A percentile compares a stretch with the other conserved stretches of the same genome.
These are phyloP conservation scores for Calocybe indica DNA, from an alignment of 768 basidiomycete species.

Conservation along the genomic window DNA sequence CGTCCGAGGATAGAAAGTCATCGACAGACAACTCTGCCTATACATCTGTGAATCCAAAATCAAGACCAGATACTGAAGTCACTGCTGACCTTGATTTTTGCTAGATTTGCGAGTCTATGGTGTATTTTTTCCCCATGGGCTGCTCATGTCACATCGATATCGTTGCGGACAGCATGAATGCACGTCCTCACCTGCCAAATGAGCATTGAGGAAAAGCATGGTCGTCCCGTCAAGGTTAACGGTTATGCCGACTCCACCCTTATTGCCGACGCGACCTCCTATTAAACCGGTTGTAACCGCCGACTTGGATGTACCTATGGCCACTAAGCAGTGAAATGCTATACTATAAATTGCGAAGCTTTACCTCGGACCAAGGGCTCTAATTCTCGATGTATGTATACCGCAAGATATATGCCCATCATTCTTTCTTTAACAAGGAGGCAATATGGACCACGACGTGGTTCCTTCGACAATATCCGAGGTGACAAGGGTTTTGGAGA, in stretches of 20 bases:
- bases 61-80: not conserved
- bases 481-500: slow-evolving; percentile 36
- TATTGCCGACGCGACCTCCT: slow-evolving; percentile 89
- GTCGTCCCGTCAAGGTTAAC: slow-evolving; percentile 78
- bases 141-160: slow-evolving; percentile 16
- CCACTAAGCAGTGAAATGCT: slow-evolving; percentile 6
- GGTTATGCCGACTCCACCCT: slow-evolving; percentile 89
- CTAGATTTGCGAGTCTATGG: slow-evolving; percentile 78
- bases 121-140: slow-evolving; percentile 74
- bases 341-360: slow-evolving; percentile 1
- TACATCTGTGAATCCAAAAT: not conserved
- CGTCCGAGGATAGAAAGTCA: slow-evolving; percentile 60
- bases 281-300: slow-evolving; percentile 87
- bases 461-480: slow-evolving; percentile 34
- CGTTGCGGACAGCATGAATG: not conserved
- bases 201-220: slow-evolving; percentile 86
- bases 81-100: slow-evolving; percentile 76
- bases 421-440: slow-evolving; percentile 84
- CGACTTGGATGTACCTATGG: slow-evolving; percentile 65
- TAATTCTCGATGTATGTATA: slow-evolving; percentile 74
- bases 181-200: slow-evolving; percentile 64
- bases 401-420: slow-evolving; percentile 80
- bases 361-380: slow-evolving; percentile 56
- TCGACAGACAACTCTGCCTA: slow-evolving; percentile 76
- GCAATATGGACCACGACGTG: slow-evolving; percentile 70